Evolutionary conservation across 306 rosid species (phyloP).

Genomic region (Vigna trinervia): DNA sequence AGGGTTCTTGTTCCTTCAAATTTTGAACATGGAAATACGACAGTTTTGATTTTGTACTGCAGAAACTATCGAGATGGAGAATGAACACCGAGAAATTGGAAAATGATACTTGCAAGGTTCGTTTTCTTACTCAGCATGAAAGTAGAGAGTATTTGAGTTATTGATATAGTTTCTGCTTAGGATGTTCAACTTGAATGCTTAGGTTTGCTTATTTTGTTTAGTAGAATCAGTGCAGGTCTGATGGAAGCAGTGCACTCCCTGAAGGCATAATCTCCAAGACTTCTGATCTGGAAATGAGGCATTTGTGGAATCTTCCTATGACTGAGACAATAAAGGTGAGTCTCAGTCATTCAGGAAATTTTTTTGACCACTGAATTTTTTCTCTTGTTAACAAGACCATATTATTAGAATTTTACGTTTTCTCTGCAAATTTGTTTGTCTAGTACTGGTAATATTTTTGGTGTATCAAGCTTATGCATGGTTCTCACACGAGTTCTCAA

Average conservation of each 20-base stretch:
- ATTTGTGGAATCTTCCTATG: constrained; percentile 54
- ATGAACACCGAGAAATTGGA: constrained; percentile 40
- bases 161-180: not conserved
- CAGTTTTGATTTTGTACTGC: constrained; percentile 21
- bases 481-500: constrained; percentile 1
- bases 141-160: constrained; percentile 2
- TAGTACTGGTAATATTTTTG: not conserved
- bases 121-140: constrained; percentile 26
- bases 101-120: constrained; percentile 65
- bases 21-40: not conserved
- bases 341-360: not conserved
- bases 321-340: constrained; percentile 35
- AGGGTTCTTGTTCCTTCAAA: not conserved
- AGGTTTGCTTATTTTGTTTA: constrained; percentile 43
- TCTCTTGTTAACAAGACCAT: constrained; percentile 1
- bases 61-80: constrained; percentile 57
- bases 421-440: not conserved
- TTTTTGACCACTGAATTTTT: constrained; percentile 9
- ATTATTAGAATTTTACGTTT: constrained; percentile 12
- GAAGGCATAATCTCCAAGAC: constrained; percentile 64
- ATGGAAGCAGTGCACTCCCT: constrained; percentile 71
- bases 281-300: constrained; percentile 66
- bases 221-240: constrained; percentile 63
- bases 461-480: not conserved
- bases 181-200: constrained; percentile 23